A percentile compares a stretch with the other conserved stretches of the same genome.
phyloP scores from a whole-genome alignment of 1,139 yeast species.

The Scheffersomyces segobiensis region DNA sequence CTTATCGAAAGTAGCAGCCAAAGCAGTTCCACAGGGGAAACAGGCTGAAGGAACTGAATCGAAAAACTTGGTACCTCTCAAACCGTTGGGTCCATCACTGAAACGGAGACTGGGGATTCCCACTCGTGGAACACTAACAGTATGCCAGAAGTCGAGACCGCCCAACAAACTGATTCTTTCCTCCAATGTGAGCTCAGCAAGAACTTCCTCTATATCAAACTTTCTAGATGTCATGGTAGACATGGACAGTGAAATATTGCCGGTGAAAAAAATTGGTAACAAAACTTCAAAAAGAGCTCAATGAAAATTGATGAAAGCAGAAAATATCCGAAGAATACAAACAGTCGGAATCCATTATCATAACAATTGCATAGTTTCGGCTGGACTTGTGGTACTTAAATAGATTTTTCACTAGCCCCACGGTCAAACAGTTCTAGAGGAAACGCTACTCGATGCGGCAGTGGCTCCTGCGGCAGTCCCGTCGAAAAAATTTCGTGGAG shows the following conservation, averaged over 20 bases:
- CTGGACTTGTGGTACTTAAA: neutral
- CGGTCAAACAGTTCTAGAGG: neutral
- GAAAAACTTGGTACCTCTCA: slow-evolving; percentile 13
- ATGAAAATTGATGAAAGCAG: neutral
- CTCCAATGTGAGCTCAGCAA: slow-evolving; percentile 10
- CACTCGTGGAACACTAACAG: slow-evolving; percentile 10
- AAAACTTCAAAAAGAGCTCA: neutral
- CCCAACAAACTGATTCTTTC: slow-evolving; percentile 13
- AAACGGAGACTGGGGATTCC: slow-evolving; percentile 11
- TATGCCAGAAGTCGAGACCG: slow-evolving; percentile 16
- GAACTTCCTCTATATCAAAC: slow-evolving; percentile 11
- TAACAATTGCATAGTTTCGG: neutral
- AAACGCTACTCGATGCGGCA: neutral
- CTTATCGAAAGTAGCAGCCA: slow-evolving; percentile 34
- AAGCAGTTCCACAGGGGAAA: slow-evolving; percentile 44
- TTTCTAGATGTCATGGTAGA: neutral
- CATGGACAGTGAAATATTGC: neutral
- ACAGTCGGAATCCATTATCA: neutral
- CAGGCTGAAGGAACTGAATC: slow-evolving; percentile 25
- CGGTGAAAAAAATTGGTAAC: neutral
- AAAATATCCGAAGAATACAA: neutral
- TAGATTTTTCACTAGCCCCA: neutral
- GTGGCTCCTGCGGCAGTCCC: neutral
- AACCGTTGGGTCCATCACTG: slow-evolving; percentile 15
- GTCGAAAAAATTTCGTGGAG: neutral